Evolutionary conservation across 305 asterid species (phyloP), one percentile per base, ranked within the genome.

Genomic region (Rubia peregrina): DNA sequence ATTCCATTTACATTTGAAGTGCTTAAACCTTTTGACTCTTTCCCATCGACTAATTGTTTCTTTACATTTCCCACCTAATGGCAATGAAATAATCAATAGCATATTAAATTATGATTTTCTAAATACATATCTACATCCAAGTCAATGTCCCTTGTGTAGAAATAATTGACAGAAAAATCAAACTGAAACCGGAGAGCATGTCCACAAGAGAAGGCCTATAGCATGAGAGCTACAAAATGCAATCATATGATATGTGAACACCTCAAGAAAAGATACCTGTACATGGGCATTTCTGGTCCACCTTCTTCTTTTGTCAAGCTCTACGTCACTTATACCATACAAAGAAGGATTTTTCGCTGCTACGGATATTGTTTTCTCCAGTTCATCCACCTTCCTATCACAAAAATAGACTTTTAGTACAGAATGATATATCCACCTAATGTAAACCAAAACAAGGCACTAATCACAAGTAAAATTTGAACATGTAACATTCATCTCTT

Each of bases 201-300:
- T 16, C 19, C 16, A 12, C 33, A 8, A 12, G 14, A 8, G 22
- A 24, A 17, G 41, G 19, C 7, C 30, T 19, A 30, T 19, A 67
- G 21, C 73, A 44, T 5, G 42, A 56, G 46, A 53, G 69, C 11
- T 30, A 33, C n/a, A 68, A 19, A 16, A 11, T 19, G 13, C 5
- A 74, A 33, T 26, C 59, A 21, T 17, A 16, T 40, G 7, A 36
- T 17, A n/a, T 24, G 21, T 38, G 60, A 49, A 63, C n/a, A 44
- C 56, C 13, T 49, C 4, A 57, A 55, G 43, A 71, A 74, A 26
- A 26, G 73, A 75, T 81, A 94, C 99, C 95, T 94, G 97, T 62
- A 79, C 75, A 33, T 85, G 96, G 75, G 99, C 96, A 83, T 84
- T 88, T 83, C 83, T 85, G 70, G 97, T 94, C 97, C 99, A 94